These are phyloP conservation scores for Paramecium caudatum DNA, from an alignment of 73 alveolate species.

Conservation along the genomic window DNA sequence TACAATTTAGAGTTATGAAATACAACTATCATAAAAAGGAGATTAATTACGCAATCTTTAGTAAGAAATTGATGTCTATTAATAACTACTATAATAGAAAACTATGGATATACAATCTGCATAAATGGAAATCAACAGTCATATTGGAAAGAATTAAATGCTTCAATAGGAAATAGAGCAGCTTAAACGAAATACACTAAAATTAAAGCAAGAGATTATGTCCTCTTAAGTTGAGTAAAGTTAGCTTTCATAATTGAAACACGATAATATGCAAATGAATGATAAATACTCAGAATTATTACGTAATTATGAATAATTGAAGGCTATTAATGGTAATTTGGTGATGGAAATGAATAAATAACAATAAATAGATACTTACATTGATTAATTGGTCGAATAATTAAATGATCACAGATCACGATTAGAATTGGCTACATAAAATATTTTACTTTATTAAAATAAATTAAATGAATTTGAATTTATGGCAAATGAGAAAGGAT, in stretches of 20 bases:
- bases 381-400: constrained; percentile 31
- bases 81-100: neutral
- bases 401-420: neutral
- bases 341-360: constrained; percentile 1
- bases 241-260: neutral
- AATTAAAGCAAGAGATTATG: constrained; percentile 1
- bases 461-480: constrained; percentile 20
- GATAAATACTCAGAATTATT: neutral
- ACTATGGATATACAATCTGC: neutral
- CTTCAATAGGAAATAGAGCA: neutral
- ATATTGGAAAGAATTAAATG: neutral
- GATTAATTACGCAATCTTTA: neutral
- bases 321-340: neutral
- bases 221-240: neutral
- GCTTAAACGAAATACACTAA: neutral
- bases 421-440: neutral
- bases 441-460: neutral
- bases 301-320: neutral
- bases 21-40: neutral
- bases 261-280: constrained; percentile 19
- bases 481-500: neutral
- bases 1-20: neutral
- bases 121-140: neutral
- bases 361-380: constrained; percentile 12
- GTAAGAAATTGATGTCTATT: neutral